Percentiles rank a stretch among this genome's conserved stretches.
phyloP scores from a whole-genome alignment of 2,329 filamentous ascomycete species.

The Botrytis cinerea region DNA sequence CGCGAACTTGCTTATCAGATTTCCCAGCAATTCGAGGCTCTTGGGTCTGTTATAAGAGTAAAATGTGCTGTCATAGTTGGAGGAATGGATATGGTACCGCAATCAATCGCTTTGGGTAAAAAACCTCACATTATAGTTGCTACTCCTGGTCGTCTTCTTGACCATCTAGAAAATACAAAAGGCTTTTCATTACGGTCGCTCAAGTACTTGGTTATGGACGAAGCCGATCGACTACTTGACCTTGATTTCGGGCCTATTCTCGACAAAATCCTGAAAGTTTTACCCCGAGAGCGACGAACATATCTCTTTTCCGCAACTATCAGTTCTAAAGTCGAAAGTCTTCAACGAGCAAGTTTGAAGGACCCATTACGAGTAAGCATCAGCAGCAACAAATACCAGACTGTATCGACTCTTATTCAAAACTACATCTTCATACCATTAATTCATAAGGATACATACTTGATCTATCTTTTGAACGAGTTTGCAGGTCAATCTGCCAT shows the following conservation, averaged over 20 bases:
- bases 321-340: conserved; percentile 86
- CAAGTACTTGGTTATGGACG: conserved; percentile 92
- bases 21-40: conserved; percentile 79
- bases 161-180: conserved; percentile 95
- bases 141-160: conserved; percentile 83
- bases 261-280: conserved; percentile 88
- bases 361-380: conserved; percentile 84
- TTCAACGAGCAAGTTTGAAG: conserved; percentile 84
- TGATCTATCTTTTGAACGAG: conserved; percentile 84
- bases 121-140: conserved; percentile 93
- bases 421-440: conserved; percentile 85
- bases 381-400: conserved; percentile 82
- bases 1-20: conserved; percentile 94
- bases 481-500: conserved; percentile 84
- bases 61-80: conserved; percentile 85
- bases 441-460: conserved; percentile 84
- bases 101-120: conserved; percentile 89
- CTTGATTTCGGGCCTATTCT: conserved; percentile 92
- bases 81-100: conserved; percentile 93
- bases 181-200: conserved; percentile 82
- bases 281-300: conserved; percentile 76
- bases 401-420: conserved; percentile 84
- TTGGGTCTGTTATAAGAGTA: conserved; percentile 86
- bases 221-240: conserved; percentile 88
- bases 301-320: conserved; percentile 95